Conservation (phyloP, 2,329 filamentous ascomycete species). For the Coniochaeta ligniaria region DNA sequence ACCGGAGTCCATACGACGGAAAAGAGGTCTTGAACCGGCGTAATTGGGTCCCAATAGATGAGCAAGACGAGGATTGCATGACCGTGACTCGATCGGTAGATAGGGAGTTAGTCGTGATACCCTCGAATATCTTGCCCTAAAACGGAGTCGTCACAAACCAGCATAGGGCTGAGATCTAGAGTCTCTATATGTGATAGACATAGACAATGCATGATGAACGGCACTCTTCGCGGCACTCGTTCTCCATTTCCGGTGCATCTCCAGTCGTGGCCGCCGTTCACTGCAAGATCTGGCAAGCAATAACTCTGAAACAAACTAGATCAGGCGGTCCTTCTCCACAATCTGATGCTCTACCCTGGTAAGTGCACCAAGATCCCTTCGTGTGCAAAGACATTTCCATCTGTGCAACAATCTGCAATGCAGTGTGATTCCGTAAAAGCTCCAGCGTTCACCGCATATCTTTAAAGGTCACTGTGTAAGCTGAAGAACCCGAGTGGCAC, state of each 20-base stretch:
- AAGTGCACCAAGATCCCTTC: neutral
- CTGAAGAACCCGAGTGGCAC: neutral
- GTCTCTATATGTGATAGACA: neutral
- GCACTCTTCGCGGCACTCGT: neutral
- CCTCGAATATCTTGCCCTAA: neutral
- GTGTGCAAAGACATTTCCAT: constrained; percentile 1
- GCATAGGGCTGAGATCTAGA: neutral
- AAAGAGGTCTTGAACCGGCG: neutral
- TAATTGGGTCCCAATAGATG: neutral
- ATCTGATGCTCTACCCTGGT: neutral
- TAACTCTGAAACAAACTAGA: constrained; percentile 1
- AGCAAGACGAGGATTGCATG: neutral
- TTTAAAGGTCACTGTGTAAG: neutral
- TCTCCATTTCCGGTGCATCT: neutral
- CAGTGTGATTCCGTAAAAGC: neutral
- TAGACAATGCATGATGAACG: neutral
- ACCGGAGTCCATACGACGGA: neutral
- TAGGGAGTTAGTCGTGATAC: neutral
- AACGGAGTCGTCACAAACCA: neutral
- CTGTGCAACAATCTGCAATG: neutral
- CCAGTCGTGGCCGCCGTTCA: neutral
- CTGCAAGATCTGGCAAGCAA: neutral
- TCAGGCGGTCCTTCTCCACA: neutral
- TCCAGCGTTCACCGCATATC: neutral
- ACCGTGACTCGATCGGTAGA: neutral